phyloP scores from a whole-genome alignment of 176 grass and related monocot genomes.

The Bothriochloa decipiens region DNA sequence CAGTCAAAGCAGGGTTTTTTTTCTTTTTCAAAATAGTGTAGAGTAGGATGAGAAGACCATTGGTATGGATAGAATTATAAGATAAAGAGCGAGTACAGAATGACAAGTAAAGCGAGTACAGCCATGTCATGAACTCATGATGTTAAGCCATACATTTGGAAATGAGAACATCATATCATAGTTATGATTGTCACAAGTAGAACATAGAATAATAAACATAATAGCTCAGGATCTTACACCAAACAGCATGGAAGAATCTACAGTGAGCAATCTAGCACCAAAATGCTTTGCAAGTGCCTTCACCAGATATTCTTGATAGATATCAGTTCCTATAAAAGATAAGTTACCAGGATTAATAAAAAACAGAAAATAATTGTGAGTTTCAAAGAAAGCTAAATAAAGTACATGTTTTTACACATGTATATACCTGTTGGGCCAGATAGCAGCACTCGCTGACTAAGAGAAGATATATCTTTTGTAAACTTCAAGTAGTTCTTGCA shows the following conservation, averaged over 20 bases:
- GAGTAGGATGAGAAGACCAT: not conserved
- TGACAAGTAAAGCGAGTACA: not conserved
- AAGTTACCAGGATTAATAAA: not conserved
- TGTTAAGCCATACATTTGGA: slow-evolving; percentile 5
- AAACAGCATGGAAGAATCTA: slow-evolving; percentile 78
- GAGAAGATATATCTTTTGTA: slow-evolving; percentile 80
- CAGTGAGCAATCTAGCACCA: slow-evolving; percentile 76
- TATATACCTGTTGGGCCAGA: slow-evolving; percentile 82
- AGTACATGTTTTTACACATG: slow-evolving; percentile 27
- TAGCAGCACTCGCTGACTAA: slow-evolving; percentile 81
- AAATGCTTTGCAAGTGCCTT: slow-evolving; percentile 94
- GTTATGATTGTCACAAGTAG: not conserved
- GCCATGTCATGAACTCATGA: not conserved
- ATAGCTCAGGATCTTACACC: slow-evolving; percentile 64
- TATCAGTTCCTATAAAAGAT: slow-evolving; percentile 80
- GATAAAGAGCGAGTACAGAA: not conserved
- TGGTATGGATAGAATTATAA: not conserved
- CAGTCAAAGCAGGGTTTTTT: not conserved
- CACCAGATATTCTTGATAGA: slow-evolving; percentile 92
- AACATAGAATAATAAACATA: slow-evolving; percentile 12
- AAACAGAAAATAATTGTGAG: slow-evolving; percentile 10
- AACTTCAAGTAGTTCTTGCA: slow-evolving; percentile 82
- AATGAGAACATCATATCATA: slow-evolving; percentile 1
- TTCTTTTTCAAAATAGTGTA: not conserved
- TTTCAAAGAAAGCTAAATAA: slow-evolving; percentile 13